These are phyloP conservation scores for Sugiyamaella grinbergsii DNA, from an alignment of 1,139 yeast species.

Conservation along the genomic window DNA sequence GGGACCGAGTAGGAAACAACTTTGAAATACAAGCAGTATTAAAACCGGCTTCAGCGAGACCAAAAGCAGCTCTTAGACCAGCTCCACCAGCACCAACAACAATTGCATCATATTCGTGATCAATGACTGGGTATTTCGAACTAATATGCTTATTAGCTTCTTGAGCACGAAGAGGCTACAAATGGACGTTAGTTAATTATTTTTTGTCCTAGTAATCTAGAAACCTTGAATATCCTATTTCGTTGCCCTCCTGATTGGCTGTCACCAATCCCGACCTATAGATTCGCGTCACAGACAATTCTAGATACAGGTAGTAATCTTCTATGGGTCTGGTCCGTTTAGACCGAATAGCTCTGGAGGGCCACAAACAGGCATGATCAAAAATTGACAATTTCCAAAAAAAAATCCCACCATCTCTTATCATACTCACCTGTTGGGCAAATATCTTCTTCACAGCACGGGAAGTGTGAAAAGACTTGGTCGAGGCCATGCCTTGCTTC, in stretches of 20 bases:
- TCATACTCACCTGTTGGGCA: slow-evolving; percentile 33
- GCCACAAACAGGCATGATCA: no score
- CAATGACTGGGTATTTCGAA: slow-evolving; percentile 82
- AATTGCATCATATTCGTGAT: slow-evolving; percentile 96
- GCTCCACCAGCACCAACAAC: slow-evolving; percentile 99
- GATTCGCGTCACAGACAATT: no score
- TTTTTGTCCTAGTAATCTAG: not conserved
- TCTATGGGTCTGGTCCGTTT: no score
- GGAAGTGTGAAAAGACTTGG: slow-evolving; percentile 36
- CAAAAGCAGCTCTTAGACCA: slow-evolving; percentile 97
- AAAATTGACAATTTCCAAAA: no score
- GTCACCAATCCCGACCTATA: no score
- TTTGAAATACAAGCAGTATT: slow-evolving; percentile 97
- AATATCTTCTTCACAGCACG: slow-evolving; percentile 34
- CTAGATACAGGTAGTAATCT: no score
- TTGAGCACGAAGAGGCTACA: slow-evolving; percentile 37
- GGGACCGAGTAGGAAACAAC: slow-evolving; percentile 97
- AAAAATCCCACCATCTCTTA: no score
- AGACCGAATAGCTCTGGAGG: no score
- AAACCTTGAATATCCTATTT: not conserved
- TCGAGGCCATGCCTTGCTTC: slow-evolving; percentile 9
- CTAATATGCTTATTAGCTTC: slow-evolving; percentile 45
- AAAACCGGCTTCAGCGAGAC: slow-evolving; percentile 94
- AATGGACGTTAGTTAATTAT: not conserved
- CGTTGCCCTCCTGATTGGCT: no score